Evolutionary conservation across 2,329 filamentous ascomycete species (phyloP), one percentile per base, ranked within the genome.

Genomic region (Didymosphaeria variabile): DNA sequence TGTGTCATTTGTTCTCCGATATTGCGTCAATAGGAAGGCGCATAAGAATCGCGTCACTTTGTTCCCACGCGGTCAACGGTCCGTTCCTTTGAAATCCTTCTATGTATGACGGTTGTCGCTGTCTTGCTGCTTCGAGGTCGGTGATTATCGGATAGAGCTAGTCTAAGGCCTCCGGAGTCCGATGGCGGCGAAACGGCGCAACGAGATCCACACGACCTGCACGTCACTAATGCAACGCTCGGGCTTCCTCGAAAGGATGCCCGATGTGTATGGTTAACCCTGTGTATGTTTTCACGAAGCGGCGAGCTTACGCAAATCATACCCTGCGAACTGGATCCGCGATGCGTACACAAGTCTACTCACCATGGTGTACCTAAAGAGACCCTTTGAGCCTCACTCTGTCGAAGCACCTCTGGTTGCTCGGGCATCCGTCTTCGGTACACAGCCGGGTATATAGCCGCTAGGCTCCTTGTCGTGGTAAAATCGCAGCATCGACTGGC

Each of bases 141-240:
- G 38, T 31, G 12, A 32, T 45, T n/a, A 17, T 55, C 38, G 8
- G 12, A 55, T 32, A 9, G 7, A 32, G 52, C 52, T 55, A 55
- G 52, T 32, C 3, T 15, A 45, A 26, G 38, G 52, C 38, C 38
- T 17, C 52, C 52, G 52, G 52, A 55, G 38, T 45, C 38, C 52
- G 52, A 44, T 26, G 52, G 52, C 32, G 38, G 38, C 15, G 17
- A 40, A 40, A 40, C 38, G 17, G 15, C 38, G 7, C 17, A 40
- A 40, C 17, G n/a, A n/a, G 38, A 1, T 19, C 38, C 26, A 29
- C 26, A 6, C 26, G 26, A 29, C 15, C 15, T 40, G 38, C 38
- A 8, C 9, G 38, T 40, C 38, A 40, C 38, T 6, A 40, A 40
- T 7, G n/a, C 15, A 40, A 40, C 38, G n/a, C 38, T 40, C 36